These are phyloP conservation scores for Saccharomycopsis malanga DNA, from an alignment of 805 yeast genomes.

Conservation along the genomic window DNA sequence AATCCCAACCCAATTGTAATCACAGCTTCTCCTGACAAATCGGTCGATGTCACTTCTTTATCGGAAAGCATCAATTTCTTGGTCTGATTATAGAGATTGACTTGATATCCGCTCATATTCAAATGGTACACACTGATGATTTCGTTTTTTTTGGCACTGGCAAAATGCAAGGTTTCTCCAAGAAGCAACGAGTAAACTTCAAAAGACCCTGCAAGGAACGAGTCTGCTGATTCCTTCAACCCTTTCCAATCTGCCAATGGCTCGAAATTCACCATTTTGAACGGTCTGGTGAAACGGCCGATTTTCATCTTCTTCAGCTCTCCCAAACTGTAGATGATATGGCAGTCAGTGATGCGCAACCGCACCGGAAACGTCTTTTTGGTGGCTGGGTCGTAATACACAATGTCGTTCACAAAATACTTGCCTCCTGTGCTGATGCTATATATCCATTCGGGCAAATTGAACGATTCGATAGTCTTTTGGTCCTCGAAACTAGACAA, in stretches of 20 bases:
- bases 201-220: not conserved
- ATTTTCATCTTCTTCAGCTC: slow-evolving; percentile 4
- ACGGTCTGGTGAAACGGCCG: slow-evolving; percentile 11
- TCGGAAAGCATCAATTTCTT: slow-evolving; percentile 22
- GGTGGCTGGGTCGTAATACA: slow-evolving; percentile 41
- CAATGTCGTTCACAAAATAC: slow-evolving; percentile 34
- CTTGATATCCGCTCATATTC: slow-evolving; percentile 6
- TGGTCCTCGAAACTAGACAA: slow-evolving; percentile 32
- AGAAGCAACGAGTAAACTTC: slow-evolving; percentile 11
- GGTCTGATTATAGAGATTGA: slow-evolving; percentile 5
- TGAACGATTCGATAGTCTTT: slow-evolving; percentile 36
- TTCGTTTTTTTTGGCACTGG: slow-evolving; percentile 5
- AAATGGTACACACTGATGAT: slow-evolving; percentile 14
- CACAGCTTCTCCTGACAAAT: slow-evolving; percentile 52
- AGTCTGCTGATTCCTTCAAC: slow-evolving; percentile 8
- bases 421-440: slow-evolving; percentile 37
- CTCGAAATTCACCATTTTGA: slow-evolving; percentile 18
- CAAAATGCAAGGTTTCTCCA: slow-evolving; percentile 7
- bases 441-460: slow-evolving; percentile 37
- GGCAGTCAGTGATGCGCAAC: slow-evolving; percentile 7
- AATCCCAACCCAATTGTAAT: slow-evolving; percentile 64
- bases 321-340: slow-evolving; percentile 15
- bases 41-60: slow-evolving; percentile 28
- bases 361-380: not conserved
- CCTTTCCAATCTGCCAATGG: slow-evolving; percentile 19